Evolutionary conservation across 352 stramenopile species (phyloP), one percentile per base, ranked within the genome.

Genomic region (Phytophthora foliorum): DNA sequence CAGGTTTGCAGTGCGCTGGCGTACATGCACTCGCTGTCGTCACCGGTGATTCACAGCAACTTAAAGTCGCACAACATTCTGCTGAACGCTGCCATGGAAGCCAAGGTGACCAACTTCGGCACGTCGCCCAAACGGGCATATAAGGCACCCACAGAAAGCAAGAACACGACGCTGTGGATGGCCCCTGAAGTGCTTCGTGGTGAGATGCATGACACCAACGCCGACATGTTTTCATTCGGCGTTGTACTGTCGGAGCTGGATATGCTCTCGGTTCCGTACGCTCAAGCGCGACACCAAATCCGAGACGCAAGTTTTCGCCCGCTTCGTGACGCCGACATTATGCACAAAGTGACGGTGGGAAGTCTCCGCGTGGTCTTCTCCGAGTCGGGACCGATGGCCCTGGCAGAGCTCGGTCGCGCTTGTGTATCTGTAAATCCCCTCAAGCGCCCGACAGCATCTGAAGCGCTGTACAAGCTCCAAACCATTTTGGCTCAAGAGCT

Each of bases 151-250:
- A 63, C 46, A 22, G 69, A 45, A 2, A 54, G 10, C 58, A 78
- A 82, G 44, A 84, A 74, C 9, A 78, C 73, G 34, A 85, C 85
- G 24, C 72, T 94, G 27, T 94, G 87, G 87, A 86, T 91, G 51
- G 87, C 85, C 4, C 87, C 85, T 1, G 87, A 94, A 57, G 81
- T 93, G 56, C 75, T 94, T 24, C 76, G 80, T 11, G 85, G 87
- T 4, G 85, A 92, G 48, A 91, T 88, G 66, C 88, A 93, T 51
- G 81, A 70, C 63, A 86, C 73, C n/a, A 69, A 85, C 8, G 89
- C 84, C 55, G 86, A 94, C 50, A 86, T 94, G 21, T 94, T 91
- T 68, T 91, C 82, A 62, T 93, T 93, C 48, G 91, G 82, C 34
- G 89, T 94, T 57, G 88, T 94, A 22, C 63, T 94, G 46, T 94